These are phyloP conservation scores for Teratosphaeriaceae sp. DNA, from an alignment of 2,329 filamentous ascomycete species.

Conservation along the genomic window DNA sequence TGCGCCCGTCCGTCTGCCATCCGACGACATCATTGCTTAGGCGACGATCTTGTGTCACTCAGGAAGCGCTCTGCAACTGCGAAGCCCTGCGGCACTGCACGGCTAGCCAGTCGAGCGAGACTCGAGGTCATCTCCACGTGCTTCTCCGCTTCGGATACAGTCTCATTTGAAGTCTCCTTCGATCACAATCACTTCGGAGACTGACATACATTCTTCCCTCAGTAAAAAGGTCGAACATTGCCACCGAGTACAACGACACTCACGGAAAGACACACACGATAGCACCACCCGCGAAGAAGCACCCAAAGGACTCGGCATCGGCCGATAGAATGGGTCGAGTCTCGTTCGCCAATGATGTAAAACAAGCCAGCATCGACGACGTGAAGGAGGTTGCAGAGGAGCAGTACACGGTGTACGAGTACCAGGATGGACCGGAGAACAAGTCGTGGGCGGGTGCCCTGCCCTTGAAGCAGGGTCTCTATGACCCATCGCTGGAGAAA, in stretches of 20 bases:
- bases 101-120: no score
- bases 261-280: neutral
- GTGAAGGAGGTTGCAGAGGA: constrained; percentile 44
- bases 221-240: no score
- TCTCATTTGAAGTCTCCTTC: no score
- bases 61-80: no score
- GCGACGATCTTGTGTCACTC: no score
- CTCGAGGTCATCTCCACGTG: no score
- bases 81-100: no score
- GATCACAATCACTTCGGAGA: no score
- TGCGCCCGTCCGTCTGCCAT: no score
- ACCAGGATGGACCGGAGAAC: constrained; percentile 69
- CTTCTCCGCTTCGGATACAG: no score
- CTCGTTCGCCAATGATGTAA: constrained; percentile 46
- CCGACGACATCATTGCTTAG: no score
- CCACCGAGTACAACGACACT: neutral
- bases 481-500: constrained; percentile 93
- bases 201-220: no score
- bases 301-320: constrained; percentile 35
- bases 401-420: constrained; percentile 37
- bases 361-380: constrained; percentile 36
- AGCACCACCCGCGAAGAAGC: constrained; percentile 2
- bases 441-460: constrained; percentile 93
- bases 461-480: constrained; percentile 96
- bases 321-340: constrained; percentile 51